phyloP scores from a whole-genome alignment of 2,329 filamentous ascomycete species.

The Talaromyces sp. region DNA sequence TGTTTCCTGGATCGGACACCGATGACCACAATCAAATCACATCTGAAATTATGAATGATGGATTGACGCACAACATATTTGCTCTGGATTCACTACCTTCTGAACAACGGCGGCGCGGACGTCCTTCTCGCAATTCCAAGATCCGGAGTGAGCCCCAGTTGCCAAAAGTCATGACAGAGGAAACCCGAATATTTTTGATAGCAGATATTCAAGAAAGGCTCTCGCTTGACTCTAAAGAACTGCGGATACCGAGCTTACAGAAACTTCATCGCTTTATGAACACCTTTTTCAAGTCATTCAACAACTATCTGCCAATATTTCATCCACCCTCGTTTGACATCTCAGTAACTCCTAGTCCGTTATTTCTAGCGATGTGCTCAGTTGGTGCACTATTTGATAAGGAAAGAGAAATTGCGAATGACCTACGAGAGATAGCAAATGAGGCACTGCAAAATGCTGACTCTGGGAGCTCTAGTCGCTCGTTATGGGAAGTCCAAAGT shows the following conservation, averaged over 20 bases:
- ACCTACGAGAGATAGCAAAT: constrained; percentile 10
- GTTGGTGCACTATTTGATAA: constrained; percentile 27
- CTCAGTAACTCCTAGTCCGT: constrained; percentile 19
- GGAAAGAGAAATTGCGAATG: constrained; percentile 23
- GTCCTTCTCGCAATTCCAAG: constrained; percentile 2
- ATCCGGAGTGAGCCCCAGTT: not conserved
- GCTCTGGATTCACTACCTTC: not conserved
- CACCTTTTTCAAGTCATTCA: constrained; percentile 27
- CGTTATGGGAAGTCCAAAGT: constrained; percentile 27
- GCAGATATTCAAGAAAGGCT: constrained; percentile 8
- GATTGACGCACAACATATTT: not conserved
- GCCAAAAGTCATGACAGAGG: constrained; percentile 12
- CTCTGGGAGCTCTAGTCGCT: not conserved
- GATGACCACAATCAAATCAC: constrained; percentile 1
- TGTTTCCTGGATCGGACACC: constrained; percentile 5
- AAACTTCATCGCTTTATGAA: constrained; percentile 22
- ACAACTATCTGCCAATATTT: constrained; percentile 27
- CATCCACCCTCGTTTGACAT: constrained; percentile 26
- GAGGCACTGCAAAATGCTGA: constrained; percentile 4
- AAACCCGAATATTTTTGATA: constrained; percentile 11
- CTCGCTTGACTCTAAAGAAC: not conserved
- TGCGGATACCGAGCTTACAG: constrained; percentile 6
- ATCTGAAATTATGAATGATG: not conserved
- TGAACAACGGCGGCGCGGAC: constrained; percentile 3
- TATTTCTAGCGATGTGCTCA: constrained; percentile 30